Evolutionary conservation across 225 moss, liverwort and hornwort genomes (phyloP), one percentile per base, ranked within the genome.

Genomic region (Pseudisothecium myosuroides): DNA sequence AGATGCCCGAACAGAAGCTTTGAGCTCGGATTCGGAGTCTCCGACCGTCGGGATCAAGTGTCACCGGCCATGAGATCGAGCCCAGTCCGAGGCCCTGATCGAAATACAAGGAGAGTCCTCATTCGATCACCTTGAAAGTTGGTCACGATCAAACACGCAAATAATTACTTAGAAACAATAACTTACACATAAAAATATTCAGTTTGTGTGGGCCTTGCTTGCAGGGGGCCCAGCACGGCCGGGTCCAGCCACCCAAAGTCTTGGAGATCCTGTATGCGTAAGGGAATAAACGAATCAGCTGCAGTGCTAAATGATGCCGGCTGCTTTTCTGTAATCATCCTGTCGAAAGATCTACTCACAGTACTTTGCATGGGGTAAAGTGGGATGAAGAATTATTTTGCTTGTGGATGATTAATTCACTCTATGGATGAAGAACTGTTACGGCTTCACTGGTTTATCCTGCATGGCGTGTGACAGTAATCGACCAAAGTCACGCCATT

Each of bases 31-130:
- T 85, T 85, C 58, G 20, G 50, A 69, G 69, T 69, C 89, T 92
- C 89, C 84, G 89, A 92, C 87, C 76, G 89, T 87, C 85, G 66
- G 86, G 85, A 90, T 87, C 84, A 62, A 89, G 79, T 39, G 67
- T 80, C 84, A 83, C 84, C 86, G 61, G 90, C 89, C 84, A 83
- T n/a, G 23, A 61, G 7, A n/a, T n/a, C n/a, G n/a, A 41, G 32
- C 39, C 32, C 26, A 47, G 37, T 50, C 56, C 79, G 79, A 45
- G 55, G 55, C 45, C 27, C 45, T 74, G 52, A n/a, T n/a, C n/a
- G n/a, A 34, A 56, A 88, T 84, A 43, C 81, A 67, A 47, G 67
- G 50, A 47, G 47, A 54, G 63, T 43, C 82, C 71, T 85, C 88
- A 85, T 75, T 80, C 43, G 45, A n/a, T 75, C 87, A 22, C 34